Base-by-base conservation (phyloP, 371 early-diverging fungal species). In the Apophysomyces sp. region DNA sequence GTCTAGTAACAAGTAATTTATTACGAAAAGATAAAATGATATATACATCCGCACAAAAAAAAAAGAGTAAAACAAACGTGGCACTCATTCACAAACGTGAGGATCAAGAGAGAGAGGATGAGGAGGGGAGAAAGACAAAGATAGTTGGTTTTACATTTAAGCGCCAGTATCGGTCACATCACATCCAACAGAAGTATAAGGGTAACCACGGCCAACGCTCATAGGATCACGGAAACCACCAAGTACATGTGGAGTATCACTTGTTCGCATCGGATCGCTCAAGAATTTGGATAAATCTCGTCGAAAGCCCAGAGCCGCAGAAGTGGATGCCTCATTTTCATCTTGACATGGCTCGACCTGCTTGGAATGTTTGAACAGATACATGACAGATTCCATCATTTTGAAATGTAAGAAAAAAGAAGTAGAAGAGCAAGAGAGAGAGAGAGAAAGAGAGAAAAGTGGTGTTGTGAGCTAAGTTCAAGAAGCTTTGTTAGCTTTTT, bases 241-340 rank as follows among this genome's bases (percentile, higher is more conserved):
- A 34, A 78, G 60, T 5, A 71, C 58, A 44, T 71, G 71, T 49
- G 80, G 75, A 52, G 62, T 68, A 52, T 62, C 63, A 28, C 64
- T 68, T 29, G 67, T 71, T 36, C 77, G 69, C 71, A 69, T 80
- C 16, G 80, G 80, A 60, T 80, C 80, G 52, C 69, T 65, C 26
- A 63, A 55, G 53, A 65, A 77, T 61, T 67, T 65, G 57, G 44
- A 44, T 21, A 44, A 21, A 3, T 18, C 44, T 44, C 21, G 44
- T 5, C 5, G 3, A 18, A 5, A n/a, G 7, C 21, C 21, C 4
- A 21, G 15, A 18, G 44, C 21, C 0, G 3, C 21, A 21, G 44
- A 44, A 0, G 44, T 6, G n/a, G 44, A 6, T 44, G 21, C 18
- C 9, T 44, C 44, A 21, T 44, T 21, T 3, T 44, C 44, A 15